Percentiles rank a stretch among this genome's conserved stretches.
Evolutionary conservation across 2,329 filamentous ascomycete species (phyloP).

Genomic region (Penicillium fuscoglaucum): DNA sequence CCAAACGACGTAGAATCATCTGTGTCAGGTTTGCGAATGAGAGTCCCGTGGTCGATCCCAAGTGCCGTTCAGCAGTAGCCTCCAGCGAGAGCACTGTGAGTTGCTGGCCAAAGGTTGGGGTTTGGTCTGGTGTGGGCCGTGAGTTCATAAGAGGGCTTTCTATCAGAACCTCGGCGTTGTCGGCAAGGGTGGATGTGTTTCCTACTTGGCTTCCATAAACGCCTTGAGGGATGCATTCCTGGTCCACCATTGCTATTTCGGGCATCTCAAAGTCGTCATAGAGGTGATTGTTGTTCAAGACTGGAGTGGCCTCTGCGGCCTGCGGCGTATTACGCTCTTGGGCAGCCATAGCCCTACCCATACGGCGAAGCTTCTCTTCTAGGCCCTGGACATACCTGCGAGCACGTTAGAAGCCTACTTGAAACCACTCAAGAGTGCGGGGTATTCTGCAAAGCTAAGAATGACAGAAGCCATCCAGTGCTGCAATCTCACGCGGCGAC

Average conservation of each 20-base stretch:
- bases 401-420: not conserved
- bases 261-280: not conserved
- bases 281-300: not conserved
- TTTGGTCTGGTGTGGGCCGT: slow-evolving; percentile 3
- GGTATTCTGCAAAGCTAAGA: not conserved
- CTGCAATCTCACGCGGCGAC: slow-evolving; percentile 13
- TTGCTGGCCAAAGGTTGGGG: slow-evolving; percentile 35
- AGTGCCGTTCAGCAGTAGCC: slow-evolving; percentile 47
- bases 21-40: slow-evolving; percentile 50
- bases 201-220: not conserved
- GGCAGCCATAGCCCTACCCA: not conserved
- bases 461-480: not conserved
- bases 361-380: not conserved
- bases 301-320: too few relatives aligned
- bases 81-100: slow-evolving; percentile 45
- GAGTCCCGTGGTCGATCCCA: slow-evolving; percentile 48
- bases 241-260: not conserved
- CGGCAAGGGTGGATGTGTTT: not conserved
- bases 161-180: not conserved
- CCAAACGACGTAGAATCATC: slow-evolving; percentile 44
- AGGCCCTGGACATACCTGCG: not conserved
- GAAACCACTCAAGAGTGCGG: not conserved
- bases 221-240: not conserved
- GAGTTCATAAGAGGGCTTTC: not conserved
- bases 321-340: not conserved